A percentile compares a stretch with the other conserved stretches of the same genome.
Conservation (phyloP, 2,329 filamentous ascomycete genomes). For the Aspergillus flavus region DNA sequence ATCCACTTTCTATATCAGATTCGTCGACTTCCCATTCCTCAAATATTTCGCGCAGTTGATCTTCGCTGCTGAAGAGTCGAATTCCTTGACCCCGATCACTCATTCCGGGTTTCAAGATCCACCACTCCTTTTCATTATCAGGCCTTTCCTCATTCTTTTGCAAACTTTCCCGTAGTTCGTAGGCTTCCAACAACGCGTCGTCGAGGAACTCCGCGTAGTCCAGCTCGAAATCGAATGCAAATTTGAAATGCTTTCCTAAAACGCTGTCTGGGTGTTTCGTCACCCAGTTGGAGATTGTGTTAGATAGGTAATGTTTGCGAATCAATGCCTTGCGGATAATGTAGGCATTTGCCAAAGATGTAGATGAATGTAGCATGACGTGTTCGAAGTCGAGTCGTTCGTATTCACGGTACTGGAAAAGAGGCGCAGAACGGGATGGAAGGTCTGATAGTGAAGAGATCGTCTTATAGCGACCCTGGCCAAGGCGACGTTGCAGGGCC, state of each 20-base stretch:
- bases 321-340: slow-evolving; percentile 96
- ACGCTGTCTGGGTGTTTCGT: slow-evolving; percentile 76
- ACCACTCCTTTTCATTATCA: slow-evolving; percentile 73
- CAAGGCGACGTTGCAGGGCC: slow-evolving; percentile 68
- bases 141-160: slow-evolving; percentile 69
- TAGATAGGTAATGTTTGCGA: slow-evolving; percentile 88
- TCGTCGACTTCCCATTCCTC: slow-evolving; percentile 81
- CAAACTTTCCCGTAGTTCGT: slow-evolving; percentile 79
- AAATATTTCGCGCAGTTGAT: slow-evolving; percentile 83
- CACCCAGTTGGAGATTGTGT: slow-evolving; percentile 81
- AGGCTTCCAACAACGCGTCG: slow-evolving; percentile 87
- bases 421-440: slow-evolving; percentile 47
- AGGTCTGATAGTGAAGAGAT: slow-evolving; percentile 56
- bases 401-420: slow-evolving; percentile 84
- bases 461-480: slow-evolving; percentile 56
- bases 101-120: slow-evolving; percentile 98
- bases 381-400: slow-evolving; percentile 85
- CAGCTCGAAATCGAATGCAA: slow-evolving; percentile 84
- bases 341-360: slow-evolving; percentile 80
- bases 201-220: slow-evolving; percentile 97
- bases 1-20: slow-evolving; percentile 53
- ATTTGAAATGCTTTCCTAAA: slow-evolving; percentile 71
- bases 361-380: slow-evolving; percentile 62
- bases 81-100: slow-evolving; percentile 95
- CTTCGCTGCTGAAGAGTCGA: slow-evolving; percentile 80